Conservation (phyloP, 2,329 filamentous ascomycete species). For the Akanthomyces dipterigenus region DNA sequence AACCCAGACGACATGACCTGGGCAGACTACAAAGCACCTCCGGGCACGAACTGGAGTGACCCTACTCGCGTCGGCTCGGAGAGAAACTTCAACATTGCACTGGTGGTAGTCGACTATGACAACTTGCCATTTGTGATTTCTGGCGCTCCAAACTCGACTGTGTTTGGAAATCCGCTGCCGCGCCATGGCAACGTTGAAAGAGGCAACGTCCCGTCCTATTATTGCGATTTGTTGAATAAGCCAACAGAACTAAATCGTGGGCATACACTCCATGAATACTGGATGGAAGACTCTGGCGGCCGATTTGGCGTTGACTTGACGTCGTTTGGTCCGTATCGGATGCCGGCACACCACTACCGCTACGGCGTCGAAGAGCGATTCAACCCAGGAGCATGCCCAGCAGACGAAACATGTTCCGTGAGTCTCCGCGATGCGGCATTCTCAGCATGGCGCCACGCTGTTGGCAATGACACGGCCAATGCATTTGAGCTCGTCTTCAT, state of each 20-base stretch:
- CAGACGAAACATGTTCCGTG: slow-evolving; percentile 33
- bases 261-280: slow-evolving; percentile 50
- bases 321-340: slow-evolving; percentile 43
- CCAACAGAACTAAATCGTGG: slow-evolving; percentile 42
- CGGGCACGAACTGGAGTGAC: slow-evolving; percentile 42
- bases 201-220: slow-evolving; percentile 29
- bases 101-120: slow-evolving; percentile 45
- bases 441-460: slow-evolving; percentile 42
- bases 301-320: slow-evolving; percentile 47
- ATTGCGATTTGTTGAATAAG: slow-evolving; percentile 39
- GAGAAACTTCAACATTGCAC: slow-evolving; percentile 50
- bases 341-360: slow-evolving; percentile 41
- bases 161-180: slow-evolving; percentile 44
- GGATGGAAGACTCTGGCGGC: slow-evolving; percentile 50
- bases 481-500: slow-evolving; percentile 47
- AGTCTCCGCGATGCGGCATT: slow-evolving; percentile 44
- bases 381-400: slow-evolving; percentile 42
- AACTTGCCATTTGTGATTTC: slow-evolving; percentile 44
- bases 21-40: slow-evolving; percentile 40
- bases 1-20: slow-evolving; percentile 49
- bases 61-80: slow-evolving; percentile 34
- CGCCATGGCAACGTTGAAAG: slow-evolving; percentile 33
- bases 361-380: slow-evolving; percentile 44
- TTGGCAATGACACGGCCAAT: slow-evolving; percentile 41
- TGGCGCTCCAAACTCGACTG: slow-evolving; percentile 35